Conservation (phyloP, 306 rosid genomes). For the Vicia villosa region DNA sequence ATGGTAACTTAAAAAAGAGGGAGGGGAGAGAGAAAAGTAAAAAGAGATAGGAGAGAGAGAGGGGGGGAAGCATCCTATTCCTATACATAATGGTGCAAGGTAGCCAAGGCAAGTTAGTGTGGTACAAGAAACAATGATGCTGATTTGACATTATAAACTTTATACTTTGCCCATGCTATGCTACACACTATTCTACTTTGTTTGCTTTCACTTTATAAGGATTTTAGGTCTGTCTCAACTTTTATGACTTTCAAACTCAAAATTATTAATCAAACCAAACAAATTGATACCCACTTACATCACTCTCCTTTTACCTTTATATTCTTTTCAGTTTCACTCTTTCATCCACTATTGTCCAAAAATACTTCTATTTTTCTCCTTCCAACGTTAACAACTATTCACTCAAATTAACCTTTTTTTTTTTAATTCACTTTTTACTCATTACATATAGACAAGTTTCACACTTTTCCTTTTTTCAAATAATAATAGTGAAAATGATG, state of each 20-base stretch:
- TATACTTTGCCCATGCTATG: conserved; percentile 39
- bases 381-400: conserved; percentile 16
- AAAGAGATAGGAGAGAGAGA: too few relatives aligned
- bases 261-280: conserved; percentile 41
- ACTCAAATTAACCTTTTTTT: not conserved
- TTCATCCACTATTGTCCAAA: conserved; percentile 27
- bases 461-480: not conserved
- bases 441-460: not conserved
- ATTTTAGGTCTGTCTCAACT: conserved; percentile 46
- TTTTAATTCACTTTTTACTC: not conserved
- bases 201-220: conserved; percentile 40
- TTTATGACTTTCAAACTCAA: conserved; percentile 40
- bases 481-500: not conserved
- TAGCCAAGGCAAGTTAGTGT: conserved; percentile 13
- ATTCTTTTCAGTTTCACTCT: conserved; percentile 33
- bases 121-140: conserved; percentile 56
- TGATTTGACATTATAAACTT: conserved; percentile 43
- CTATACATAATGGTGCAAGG: conserved; percentile 35
- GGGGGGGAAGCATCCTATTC: conserved; percentile 46
- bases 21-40: too few relatives aligned
- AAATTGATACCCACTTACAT: conserved; percentile 35
- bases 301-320: not conserved
- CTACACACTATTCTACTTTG: not conserved
- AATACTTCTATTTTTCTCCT: not conserved
- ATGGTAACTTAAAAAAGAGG: too few relatives aligned